Percentiles rank a stretch among this genome's conserved stretches.
Evolutionary conservation across 495 filamentous ascomycete genomes (phyloP).

Genomic region (Penicillium roqueforti): DNA sequence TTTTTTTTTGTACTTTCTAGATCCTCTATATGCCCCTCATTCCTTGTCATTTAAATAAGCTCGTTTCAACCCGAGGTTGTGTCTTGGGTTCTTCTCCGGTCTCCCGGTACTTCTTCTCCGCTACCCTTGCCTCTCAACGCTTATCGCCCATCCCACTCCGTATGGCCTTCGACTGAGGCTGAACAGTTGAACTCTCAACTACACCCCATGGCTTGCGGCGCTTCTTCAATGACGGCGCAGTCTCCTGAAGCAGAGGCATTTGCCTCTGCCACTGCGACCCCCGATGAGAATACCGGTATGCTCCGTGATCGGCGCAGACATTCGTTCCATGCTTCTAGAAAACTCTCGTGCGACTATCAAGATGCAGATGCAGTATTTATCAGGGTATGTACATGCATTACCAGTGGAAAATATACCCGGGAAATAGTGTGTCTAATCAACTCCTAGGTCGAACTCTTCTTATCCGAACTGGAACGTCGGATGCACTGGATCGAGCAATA

Average conservation of each 20-base stretch:
- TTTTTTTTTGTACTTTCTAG: not conserved
- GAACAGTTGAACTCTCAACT: conserved; percentile 2
- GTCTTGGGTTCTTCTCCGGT: not conserved
- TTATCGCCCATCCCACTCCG: not conserved
- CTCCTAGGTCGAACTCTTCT: conserved; percentile 76
- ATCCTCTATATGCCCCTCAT: conserved; percentile 7
- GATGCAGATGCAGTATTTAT: conserved; percentile 66
- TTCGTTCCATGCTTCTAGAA: conserved; percentile 58
- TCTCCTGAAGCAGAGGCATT: conserved; percentile 29
- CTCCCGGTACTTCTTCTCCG: not conserved
- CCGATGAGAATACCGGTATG: conserved; percentile 33
- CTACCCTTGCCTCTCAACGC: conserved; percentile 8
- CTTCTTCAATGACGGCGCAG: conserved; percentile 45
- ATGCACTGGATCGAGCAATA: conserved; percentile 88
- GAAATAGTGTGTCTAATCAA: conserved; percentile 17
- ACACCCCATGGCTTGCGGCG: conserved; percentile 43
- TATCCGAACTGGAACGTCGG: conserved; percentile 79
- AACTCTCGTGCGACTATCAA: conserved; percentile 57
- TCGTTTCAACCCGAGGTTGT: not conserved
- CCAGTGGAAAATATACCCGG: not conserved
- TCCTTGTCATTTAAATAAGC: not conserved
- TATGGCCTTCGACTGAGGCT: conserved; percentile 4
- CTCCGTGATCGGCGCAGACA: conserved; percentile 54
- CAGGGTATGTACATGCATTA: conserved; percentile 39
- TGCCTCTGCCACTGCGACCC: conserved; percentile 31